Conservation (phyloP, 257 asterid genomes). For the Nicotiana undulata region DNA sequence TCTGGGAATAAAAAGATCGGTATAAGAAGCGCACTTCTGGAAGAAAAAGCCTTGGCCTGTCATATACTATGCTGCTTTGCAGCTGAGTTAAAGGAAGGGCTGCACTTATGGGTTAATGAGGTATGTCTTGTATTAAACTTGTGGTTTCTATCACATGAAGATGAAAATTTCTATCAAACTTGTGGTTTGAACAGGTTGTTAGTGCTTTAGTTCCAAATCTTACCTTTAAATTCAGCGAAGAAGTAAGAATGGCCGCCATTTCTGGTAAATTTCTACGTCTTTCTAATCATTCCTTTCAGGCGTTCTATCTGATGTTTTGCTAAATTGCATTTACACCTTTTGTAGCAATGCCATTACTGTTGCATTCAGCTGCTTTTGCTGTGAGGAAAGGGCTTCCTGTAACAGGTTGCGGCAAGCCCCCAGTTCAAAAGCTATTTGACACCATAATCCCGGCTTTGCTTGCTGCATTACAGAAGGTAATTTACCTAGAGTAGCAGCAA, state of each 20-base stretch:
- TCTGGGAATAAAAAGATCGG: too few species aligned
- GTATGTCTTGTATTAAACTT: not conserved
- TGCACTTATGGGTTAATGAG: slow-evolving; percentile 6
- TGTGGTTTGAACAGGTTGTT: slow-evolving; percentile 2
- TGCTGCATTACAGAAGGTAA: not conserved
- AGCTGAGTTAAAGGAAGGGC: not conserved
- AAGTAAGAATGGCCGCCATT: not conserved
- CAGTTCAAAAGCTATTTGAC: not conserved
- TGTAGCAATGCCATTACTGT: slow-evolving; percentile 8
- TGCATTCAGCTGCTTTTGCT: not conserved
- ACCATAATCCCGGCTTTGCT: not conserved
- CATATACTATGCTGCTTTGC: not conserved
- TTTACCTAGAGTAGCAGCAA: not conserved
- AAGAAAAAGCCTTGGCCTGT: slow-evolving; percentile 3
- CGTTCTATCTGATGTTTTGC: not conserved
- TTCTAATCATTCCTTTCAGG: not conserved
- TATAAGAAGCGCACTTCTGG: not conserved
- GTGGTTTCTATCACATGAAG: not conserved
- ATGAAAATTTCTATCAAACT: not conserved
- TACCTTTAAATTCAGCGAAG: not conserved
- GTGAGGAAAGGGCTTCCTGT: not conserved
- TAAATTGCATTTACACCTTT: not conserved
- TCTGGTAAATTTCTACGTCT: not conserved
- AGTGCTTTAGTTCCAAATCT: not conserved
- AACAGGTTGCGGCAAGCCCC: not conserved